Evolutionary conservation across 164 flowering plant genomes (phyloP).

Genomic region (Buxus sempervirens): DNA sequence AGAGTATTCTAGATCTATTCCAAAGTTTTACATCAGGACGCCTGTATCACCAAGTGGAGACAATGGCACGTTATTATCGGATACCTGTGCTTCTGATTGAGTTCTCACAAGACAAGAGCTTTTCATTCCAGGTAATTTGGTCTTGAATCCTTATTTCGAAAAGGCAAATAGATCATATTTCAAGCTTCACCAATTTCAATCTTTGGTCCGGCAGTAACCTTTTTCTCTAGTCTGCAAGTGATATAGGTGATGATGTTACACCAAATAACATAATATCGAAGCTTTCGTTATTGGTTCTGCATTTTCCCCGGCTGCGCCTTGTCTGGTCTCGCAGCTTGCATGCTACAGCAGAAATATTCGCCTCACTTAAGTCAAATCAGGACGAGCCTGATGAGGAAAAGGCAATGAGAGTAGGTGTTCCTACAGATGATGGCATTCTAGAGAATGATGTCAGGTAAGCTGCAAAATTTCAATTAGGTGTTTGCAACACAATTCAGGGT

Average conservation of each 20-base stretch:
- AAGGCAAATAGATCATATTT: no score
- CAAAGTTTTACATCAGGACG: slow-evolving; percentile 94
- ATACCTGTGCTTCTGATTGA: slow-evolving; percentile 95
- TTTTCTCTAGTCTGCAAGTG: slow-evolving; percentile 90
- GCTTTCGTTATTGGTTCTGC: slow-evolving; percentile 80
- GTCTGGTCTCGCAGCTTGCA: slow-evolving; percentile 98
- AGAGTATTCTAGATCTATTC: slow-evolving; percentile 93
- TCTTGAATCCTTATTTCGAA: no score
- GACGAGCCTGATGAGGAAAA: slow-evolving; percentile 91
- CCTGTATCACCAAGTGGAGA: slow-evolving; percentile 88
- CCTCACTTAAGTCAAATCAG: slow-evolving; percentile 87
- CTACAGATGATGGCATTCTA: slow-evolving; percentile 84
- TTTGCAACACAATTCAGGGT: not conserved
- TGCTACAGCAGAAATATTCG: slow-evolving; percentile 96
- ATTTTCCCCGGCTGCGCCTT: slow-evolving; percentile 92
- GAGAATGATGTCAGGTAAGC: slow-evolving; percentile 87
- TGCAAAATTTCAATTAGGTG: not conserved
- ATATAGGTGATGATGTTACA: slow-evolving; percentile 91
- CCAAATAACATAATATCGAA: slow-evolving; percentile 86
- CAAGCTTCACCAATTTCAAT: not conserved
- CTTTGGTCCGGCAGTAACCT: not conserved
- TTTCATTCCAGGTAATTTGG: slow-evolving; percentile 86
- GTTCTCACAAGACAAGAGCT: slow-evolving; percentile 96
- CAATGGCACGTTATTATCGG: slow-evolving; percentile 82
- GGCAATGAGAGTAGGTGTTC: slow-evolving; percentile 93